Evolutionary conservation across 2,329 filamentous ascomycete genomes (phyloP), one percentile per base, ranked within the genome.

Genomic region (Paraphoma sp.): DNA sequence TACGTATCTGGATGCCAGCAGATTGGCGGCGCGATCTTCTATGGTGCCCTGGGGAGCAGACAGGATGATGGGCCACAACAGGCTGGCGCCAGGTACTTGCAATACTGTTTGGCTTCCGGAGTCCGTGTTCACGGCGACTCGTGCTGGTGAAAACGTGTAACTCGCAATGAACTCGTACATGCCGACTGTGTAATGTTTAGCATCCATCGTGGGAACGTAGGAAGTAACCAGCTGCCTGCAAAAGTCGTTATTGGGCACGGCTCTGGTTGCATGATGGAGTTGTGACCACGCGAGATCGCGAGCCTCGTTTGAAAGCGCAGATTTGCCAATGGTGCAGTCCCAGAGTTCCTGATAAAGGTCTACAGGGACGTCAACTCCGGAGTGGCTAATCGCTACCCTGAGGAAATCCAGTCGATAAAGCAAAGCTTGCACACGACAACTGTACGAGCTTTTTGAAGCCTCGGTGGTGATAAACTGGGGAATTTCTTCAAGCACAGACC

Each of bases 61-160:
- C 51, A 96, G 79, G 33, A 94, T 87, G 65, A 97, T 86, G 23
- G 87, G 86, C 93, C 93, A 97, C n/a, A 97, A 80, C 54, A 93
- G 84, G 64, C 95, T 90, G 60, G 81, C 80, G 6, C 82, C 81
- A 4, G 81, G 84, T 58, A 80, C 83, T 62, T 83, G 79, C 29
- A 86, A 71, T 10, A 81, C 77, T 14, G 49, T 57, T 9, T 61
- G 61, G 3, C 68, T 64, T 41, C 62, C 63, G 16, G 65, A 55
- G 6, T 63, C 56, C 1, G 65, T 65, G 11, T 50, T 42, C 5
- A 71, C 41, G 8, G 48, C 51, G 28, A 59, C 53, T 23, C 66
- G 54, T 2, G 57, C 63, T 2, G 62, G 59, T 7, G 67, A 64
- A 12, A 72, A 74, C 12, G 56, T 63, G 51, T 72, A 71, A 16